Evolutionary conservation across 257 asterid species (phyloP).

Genomic region (Scutellaria minor): DNA sequence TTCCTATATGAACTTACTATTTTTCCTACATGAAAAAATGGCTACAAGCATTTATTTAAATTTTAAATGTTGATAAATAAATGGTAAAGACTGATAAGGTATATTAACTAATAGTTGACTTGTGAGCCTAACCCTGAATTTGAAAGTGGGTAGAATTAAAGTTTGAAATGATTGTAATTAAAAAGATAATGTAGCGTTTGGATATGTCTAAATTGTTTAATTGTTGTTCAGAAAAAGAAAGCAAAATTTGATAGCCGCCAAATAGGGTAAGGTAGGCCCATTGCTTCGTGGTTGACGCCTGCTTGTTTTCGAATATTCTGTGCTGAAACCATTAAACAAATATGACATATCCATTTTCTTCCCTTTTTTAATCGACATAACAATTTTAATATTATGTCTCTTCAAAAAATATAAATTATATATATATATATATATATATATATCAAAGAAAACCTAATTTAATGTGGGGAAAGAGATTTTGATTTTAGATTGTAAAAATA

Average conservation of each 20-base stretch:
- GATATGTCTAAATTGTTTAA: neutral
- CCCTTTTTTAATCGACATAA: neutral
- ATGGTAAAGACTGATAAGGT: neutral
- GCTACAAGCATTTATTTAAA: neutral
- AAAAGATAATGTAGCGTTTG: neutral
- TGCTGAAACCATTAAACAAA: conserved; percentile 16
- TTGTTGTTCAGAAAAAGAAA: neutral
- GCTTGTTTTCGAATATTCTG: conserved; percentile 35
- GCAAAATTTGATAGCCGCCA: conserved; percentile 18
- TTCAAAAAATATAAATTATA: no score
- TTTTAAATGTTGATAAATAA: neutral
- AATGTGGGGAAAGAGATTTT: no score
- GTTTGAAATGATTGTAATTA: neutral
- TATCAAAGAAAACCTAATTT: no score
- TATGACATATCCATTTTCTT: conserved; percentile 1
- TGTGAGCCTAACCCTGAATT: neutral
- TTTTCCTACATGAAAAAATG: neutral
- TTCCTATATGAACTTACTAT: no score
- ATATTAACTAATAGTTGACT: neutral
- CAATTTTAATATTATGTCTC: neutral
- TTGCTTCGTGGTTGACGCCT: conserved; percentile 33
- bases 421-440: no score
- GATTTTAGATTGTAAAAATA: no score
- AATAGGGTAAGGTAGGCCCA: conserved; percentile 33
- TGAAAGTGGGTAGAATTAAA: neutral